Evolutionary conservation across 495 filamentous ascomycete genomes (phyloP), one percentile per base, ranked within the genome.

Genomic region (Aspergillus sparsus): DNA sequence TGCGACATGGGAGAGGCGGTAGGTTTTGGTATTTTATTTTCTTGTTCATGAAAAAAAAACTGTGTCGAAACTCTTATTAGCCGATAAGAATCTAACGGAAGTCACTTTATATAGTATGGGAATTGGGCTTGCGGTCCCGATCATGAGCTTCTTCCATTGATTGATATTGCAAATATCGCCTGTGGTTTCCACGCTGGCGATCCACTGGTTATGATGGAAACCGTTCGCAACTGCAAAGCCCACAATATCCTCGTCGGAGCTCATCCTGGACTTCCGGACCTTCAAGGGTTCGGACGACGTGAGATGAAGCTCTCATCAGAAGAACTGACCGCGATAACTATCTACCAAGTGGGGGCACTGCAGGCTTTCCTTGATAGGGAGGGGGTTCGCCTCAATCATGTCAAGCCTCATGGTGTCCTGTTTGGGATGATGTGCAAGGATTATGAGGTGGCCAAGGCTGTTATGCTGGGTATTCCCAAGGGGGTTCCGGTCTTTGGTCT

Each of bases 151-250:
- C 79, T 87, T 34, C 80, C 79, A 21, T 62, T 81, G 50, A 81
- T 87, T 60, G 83, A 86, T 58, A 76, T 81, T 58, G 85, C 85
- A n/a, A 87, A 88, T 61, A 64, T 87, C 9, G 85, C 85, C 4
- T 87, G 85, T 63, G 85, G 83, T 6, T 85, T 86, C 64, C 85
- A 85, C 16, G 47, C 53, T 27, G 53, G 83, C 18, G 83, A 87
- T 59, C 84, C 85, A 3, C 61, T 83, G 1, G 82, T 85, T 53
- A 88, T 88, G 84, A 66, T 74, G 42, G 71, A 82, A 50, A 86
- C 83, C 5, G 82, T 87, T 13, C 72, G 73, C 5, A 65, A 74
- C 16, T 85, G 83, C 66, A 87, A 85, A 67, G 59, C 74, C 42
- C 80, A 84, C 62, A 70, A 72, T 53, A 75, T 87, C 37, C 70